Conservation (phyloP, 202 grass and related monocot species). For the Thinopyrum obtusiflorum region DNA sequence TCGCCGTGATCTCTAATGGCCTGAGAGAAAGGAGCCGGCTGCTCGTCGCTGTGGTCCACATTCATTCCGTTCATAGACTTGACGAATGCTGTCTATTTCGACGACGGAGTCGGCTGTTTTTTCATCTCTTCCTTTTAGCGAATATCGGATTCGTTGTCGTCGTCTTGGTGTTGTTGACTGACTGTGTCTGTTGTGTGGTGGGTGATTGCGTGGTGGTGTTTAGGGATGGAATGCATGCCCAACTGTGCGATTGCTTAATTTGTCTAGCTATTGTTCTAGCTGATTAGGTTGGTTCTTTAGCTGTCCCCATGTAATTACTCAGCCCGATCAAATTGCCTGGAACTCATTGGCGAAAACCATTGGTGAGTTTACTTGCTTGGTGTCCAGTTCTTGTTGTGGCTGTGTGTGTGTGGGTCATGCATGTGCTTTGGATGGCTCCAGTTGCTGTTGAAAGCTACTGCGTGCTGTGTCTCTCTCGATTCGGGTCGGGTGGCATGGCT, state of each 20-base stretch:
- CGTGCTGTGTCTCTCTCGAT: not conserved
- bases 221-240: conserved; percentile 29
- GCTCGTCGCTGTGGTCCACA: not conserved
- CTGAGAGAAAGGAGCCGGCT: conserved; percentile 17
- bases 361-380: not conserved
- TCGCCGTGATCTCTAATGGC: conserved; percentile 26
- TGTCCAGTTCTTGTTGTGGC: not conserved
- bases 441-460: not conserved
- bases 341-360: not conserved
- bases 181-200: conserved; percentile 4
- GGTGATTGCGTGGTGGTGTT: conserved; percentile 30
- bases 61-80: conserved; percentile 42
- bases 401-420: not conserved
- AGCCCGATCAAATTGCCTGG: not conserved
- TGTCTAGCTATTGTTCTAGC: conserved; percentile 26
- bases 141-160: conserved; percentile 23
- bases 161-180: conserved; percentile 16
- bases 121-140: conserved; percentile 15
- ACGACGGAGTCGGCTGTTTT: conserved; percentile 20
- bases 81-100: conserved; percentile 29
- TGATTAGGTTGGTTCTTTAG: conserved; percentile 44
- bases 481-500: conserved; percentile 7
- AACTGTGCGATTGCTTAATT: conserved; percentile 45
- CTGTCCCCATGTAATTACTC: conserved; percentile 50
- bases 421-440: not conserved